phyloP scores from a whole-genome alignment of 768 basidiomycete genomes.

The Infundibulicybe gibba region DNA sequence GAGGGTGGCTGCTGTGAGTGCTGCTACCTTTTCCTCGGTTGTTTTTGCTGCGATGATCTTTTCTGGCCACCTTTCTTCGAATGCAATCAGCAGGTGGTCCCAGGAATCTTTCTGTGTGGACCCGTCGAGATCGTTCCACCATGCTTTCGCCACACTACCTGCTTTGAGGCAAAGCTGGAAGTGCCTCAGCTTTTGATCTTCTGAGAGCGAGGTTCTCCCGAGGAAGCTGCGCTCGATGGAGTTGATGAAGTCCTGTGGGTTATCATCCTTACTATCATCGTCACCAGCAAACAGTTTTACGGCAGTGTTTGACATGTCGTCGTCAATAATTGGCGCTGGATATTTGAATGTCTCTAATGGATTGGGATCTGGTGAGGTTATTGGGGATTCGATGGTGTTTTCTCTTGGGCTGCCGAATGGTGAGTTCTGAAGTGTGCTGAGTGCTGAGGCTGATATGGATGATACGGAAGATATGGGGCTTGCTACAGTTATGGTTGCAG shows the following conservation, averaged over 20 bases:
- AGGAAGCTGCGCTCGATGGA: slow-evolving; percentile 6
- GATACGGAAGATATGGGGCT: too few relatives aligned
- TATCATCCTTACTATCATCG: slow-evolving; percentile 1
- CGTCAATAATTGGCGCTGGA: background rate
- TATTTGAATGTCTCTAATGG: too few relatives aligned
- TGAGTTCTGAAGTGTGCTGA: too few relatives aligned
- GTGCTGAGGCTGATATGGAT: too few relatives aligned
- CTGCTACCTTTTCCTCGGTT: slow-evolving; percentile 8
- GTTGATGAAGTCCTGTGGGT: slow-evolving; percentile 17
- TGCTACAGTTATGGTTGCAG: background rate
- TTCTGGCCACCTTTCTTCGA: slow-evolving; percentile 1
- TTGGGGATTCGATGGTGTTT: too few relatives aligned
- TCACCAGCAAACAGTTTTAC: slow-evolving; percentile 5
- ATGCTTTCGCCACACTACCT: background rate
- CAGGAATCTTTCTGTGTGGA: background rate
- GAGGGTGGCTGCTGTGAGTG: slow-evolving; percentile 7
- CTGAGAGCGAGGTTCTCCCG: slow-evolving; percentile 2
- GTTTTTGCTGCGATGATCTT: slow-evolving; percentile 3
- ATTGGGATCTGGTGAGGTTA: too few relatives aligned
- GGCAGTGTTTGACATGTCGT: background rate
- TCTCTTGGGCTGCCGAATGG: too few relatives aligned
- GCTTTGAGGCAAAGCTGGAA: slow-evolving; percentile 1
- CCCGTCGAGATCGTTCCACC: background rate
- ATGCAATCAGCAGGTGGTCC: background rate
- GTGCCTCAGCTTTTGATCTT: slow-evolving; percentile 5